A percentile compares a stretch with the other conserved stretches of the same genome.
Evolutionary conservation across 768 basidiomycete genomes (phyloP).

Genomic region (Rubroboletus satanas): DNA sequence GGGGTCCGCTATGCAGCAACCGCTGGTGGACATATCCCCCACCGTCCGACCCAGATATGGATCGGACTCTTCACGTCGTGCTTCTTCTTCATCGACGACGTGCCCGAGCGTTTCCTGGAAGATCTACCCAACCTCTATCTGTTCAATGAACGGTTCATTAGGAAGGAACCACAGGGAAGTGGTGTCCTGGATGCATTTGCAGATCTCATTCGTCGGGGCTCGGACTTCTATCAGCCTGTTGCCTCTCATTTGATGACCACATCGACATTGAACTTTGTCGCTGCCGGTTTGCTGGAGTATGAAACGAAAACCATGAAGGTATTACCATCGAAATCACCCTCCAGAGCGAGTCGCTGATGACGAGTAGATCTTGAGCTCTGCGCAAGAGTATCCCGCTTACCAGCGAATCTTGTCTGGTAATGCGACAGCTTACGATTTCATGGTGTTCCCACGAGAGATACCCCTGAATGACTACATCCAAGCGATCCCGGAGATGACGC

Average conservation of each 20-base stretch:
- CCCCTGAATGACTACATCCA: neutral
- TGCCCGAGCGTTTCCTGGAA: neutral
- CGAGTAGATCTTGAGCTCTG: neutral
- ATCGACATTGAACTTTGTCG: constrained; percentile 33
- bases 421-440: neutral
- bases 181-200: constrained; percentile 31
- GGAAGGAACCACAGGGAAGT: constrained; percentile 22
- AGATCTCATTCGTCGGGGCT: constrained; percentile 23
- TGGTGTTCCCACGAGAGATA: neutral
- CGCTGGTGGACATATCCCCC: neutral
- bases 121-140: neutral
- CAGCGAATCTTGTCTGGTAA: neutral
- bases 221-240: constrained; percentile 22
- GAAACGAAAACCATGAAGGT: constrained; percentile 26
- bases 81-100: constrained; percentile 33
- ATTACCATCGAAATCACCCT: neutral
- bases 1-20: neutral
- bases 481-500: neutral
- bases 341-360: neutral
- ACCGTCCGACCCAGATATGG: constrained; percentile 6
- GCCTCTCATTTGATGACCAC: constrained; percentile 32
- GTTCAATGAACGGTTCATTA: neutral
- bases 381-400: neutral
- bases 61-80: constrained; percentile 37
- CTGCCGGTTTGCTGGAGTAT: constrained; percentile 13